Conservation (phyloP, 345 rosid genomes). For the Alliaria petiolata region DNA sequence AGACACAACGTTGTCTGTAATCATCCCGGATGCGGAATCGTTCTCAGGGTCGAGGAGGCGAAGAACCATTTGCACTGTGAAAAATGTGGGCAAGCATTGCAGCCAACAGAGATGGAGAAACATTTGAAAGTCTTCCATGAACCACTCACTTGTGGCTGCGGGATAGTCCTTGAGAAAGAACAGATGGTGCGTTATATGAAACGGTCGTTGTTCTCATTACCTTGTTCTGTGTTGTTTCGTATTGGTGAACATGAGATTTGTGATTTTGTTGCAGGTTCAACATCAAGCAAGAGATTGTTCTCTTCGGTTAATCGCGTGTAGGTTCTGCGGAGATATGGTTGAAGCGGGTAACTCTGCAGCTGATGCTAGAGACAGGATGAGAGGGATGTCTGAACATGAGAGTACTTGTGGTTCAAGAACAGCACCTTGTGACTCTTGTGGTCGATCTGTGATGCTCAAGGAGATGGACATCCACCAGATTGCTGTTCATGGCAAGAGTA, state of each 20-base stretch:
- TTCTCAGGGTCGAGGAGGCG: constrained; percentile 73
- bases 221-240: neutral
- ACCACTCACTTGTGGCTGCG: constrained; percentile 78
- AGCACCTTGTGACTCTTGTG: constrained; percentile 88
- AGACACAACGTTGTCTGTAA: constrained; percentile 75
- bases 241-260: neutral
- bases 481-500: constrained; percentile 75
- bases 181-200: constrained; percentile 56
- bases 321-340: constrained; percentile 95
- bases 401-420: constrained; percentile 93
- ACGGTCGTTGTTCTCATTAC: neutral
- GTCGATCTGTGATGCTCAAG: constrained; percentile 93
- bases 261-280: constrained; percentile 49
- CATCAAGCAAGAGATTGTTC: constrained; percentile 79
- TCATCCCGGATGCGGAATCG: constrained; percentile 69
- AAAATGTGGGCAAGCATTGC: constrained; percentile 83
- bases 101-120: constrained; percentile 77
- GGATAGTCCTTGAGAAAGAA: constrained; percentile 74
- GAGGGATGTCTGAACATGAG: constrained; percentile 94
- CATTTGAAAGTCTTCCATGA: constrained; percentile 91
- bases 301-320: constrained; percentile 64
- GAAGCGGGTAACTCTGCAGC: constrained; percentile 70
- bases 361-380: constrained; percentile 69
- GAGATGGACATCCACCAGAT: constrained; percentile 96
- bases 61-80: constrained; percentile 74